Conservation (phyloP, 441 rosid genomes). For the Erysimum pusillum region DNA sequence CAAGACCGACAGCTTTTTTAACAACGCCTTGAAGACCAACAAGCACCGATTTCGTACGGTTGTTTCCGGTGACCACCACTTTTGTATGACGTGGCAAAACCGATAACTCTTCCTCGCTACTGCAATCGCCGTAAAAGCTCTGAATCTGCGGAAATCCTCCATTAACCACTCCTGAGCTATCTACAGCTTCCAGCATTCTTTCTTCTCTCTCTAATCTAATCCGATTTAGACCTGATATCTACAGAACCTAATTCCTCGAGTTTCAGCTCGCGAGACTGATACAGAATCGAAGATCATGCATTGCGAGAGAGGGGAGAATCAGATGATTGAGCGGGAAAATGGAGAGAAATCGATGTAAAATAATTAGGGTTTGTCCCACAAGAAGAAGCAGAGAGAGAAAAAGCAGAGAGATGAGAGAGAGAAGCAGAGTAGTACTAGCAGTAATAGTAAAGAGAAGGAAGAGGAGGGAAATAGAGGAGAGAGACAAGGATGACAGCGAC, state of each 20-base stretch:
- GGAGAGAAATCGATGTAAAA: conserved; percentile 31
- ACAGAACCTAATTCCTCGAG: not conserved
- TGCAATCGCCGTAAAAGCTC: conserved; percentile 74
- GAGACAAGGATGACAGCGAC: conserved; percentile 32
- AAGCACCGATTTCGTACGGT: conserved; percentile 94
- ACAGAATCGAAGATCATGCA: conserved; percentile 66
- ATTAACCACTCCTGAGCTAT: conserved; percentile 64
- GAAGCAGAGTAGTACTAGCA: conserved; percentile 44
- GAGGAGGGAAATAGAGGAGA: conserved; percentile 52
- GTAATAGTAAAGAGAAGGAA: conserved; percentile 31
- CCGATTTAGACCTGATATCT: not conserved
- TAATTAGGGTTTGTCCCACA: conserved; percentile 51
- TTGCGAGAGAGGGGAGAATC: conserved; percentile 54
- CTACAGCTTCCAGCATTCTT: conserved; percentile 76
- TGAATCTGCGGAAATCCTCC: conserved; percentile 72
- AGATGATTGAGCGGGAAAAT: conserved; percentile 40
- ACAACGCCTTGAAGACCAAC: conserved; percentile 99
- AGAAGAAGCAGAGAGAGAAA: conserved; percentile 56
- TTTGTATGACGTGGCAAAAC: conserved; percentile 98
- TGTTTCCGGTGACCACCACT: conserved; percentile 96
- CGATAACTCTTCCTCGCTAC: conserved; percentile 94
- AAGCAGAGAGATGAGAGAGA: conserved; percentile 40
- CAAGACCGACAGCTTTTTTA: conserved; percentile 95
- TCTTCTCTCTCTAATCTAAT: not conserved
- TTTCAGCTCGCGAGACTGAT: conserved; percentile 42